Evolutionary conservation across 257 asterid genomes (phyloP), one percentile per base, ranked within the genome.

Genomic region (Solanum appendiculatum): DNA sequence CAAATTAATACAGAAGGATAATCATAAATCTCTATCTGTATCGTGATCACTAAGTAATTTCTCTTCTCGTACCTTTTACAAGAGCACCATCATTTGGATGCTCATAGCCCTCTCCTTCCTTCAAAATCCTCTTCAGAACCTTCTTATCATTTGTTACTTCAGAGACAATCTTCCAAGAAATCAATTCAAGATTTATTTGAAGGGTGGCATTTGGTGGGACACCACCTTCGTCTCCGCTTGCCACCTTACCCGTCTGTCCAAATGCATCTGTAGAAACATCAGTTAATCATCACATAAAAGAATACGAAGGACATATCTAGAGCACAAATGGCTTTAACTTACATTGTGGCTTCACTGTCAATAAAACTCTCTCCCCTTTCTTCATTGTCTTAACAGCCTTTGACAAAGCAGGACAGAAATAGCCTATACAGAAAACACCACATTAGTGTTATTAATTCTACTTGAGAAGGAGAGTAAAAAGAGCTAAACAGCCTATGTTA

Each of bases 31-130:
- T 39, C 21, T 44, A 51, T 29, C 44, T 48, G 51, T 23, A 29
- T 46, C 14, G 16, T 21, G 25, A 56, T 56, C 64, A 56, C 44
- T 7, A 25, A 2, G 48, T 44, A 75, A 40, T 14, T 48, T 21
- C 54, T 21, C 20, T 82, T 33, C 7, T 5, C 33, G 8, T 84
- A 91, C 95, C 90, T 60, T 92, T 92, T 36, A 93, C 94, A 39
- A 89, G 64, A 10, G 92, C 75, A 31, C 93, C 86, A 68, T 93
- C 94, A 54, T 88, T 88, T 29, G 94, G 94, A 21, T 34, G 88
- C 9, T 92, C 94, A 46, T 92, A 92, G n/a, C 93, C 94, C 74
- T 92, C 96, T 34, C 96, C 94, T 72, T 93, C 94, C 91, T 89
- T 90, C 25, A 93, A 58, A 82, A 90, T 90, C 86, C 88, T 93